A percentile compares a stretch with the other conserved stretches of the same genome.
phyloP scores from a whole-genome alignment of 495 filamentous ascomycete species.

The Neurospora sp. region DNA sequence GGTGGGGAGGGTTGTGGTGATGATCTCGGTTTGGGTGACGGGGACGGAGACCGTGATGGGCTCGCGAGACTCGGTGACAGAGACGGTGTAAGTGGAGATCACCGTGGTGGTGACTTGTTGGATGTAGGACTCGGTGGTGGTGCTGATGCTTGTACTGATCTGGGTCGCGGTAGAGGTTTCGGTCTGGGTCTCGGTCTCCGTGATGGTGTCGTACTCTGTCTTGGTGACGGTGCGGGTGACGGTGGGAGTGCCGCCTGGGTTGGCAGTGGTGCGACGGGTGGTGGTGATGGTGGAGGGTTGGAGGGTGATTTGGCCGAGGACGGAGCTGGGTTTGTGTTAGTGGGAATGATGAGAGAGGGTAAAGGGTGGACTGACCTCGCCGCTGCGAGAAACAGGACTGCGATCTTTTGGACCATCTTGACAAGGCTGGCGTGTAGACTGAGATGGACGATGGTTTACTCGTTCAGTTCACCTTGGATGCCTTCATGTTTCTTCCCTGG shows the following conservation, averaged over 20 bases:
- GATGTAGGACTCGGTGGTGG: constrained; percentile 1
- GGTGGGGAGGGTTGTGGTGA: constrained; percentile 1
- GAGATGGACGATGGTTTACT: not conserved
- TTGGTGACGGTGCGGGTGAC: constrained; percentile 6
- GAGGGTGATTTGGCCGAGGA: constrained; percentile 18
- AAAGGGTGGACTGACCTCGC: not conserved
- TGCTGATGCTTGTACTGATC: not conserved
- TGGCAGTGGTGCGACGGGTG: not conserved
- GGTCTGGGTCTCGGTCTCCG: not conserved
- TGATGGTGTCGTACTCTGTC: constrained; percentile 7
- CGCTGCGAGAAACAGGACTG: not conserved
- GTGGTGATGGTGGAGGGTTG: constrained; percentile 13
- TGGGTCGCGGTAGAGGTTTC: not conserved
- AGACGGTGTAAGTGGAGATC: not conserved
- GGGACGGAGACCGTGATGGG: not conserved
- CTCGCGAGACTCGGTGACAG: not conserved
- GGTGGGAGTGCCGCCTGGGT: not conserved
- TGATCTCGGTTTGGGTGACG: not conserved
- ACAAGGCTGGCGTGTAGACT: not conserved
- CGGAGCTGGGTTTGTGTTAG: constrained; percentile 4
- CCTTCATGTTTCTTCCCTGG: not conserved
- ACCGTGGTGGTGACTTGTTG: not conserved
- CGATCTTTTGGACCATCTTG: not conserved
- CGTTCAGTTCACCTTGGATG: not conserved
- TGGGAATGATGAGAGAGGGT: not conserved